Evolutionary conservation across 1,284 basidiomycete genomes (phyloP), one percentile per base, ranked within the genome.

Genomic region (Sanghuangporus sanghuang): DNA sequence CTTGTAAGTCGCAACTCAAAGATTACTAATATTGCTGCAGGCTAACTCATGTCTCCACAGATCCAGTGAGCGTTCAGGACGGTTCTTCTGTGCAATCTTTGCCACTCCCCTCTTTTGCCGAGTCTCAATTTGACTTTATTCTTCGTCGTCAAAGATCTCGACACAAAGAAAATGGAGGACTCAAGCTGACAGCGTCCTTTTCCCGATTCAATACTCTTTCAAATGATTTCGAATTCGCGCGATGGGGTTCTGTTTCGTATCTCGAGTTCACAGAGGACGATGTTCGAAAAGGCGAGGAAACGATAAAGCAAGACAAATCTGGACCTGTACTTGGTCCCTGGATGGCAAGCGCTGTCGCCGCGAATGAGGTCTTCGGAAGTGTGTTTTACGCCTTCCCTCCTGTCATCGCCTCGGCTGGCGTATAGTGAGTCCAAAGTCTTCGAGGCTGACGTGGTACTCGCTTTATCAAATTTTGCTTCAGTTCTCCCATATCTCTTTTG

Each of bases 371-470:
- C 2, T 76, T 87, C 14, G 87, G 89, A 35, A 82, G 86, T 59
- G 83, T 89, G 1, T 89, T 90, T 67, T 90, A 90, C 67, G 81
- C 87, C 0, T 75, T 90, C 44, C 89, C 89, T 12, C 82, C 82
- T 0, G 83, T 90, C 1, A 79, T 86, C 18, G 80, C 78, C 0
- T 81, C 82, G 14, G 79, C 82, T 6, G 80, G 84, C 42, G 76
- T 85, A 42, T 87, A 83, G 84, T 85, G 67, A 62, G 82, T 58
- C 38, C 40, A 32, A n/a, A 27, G 46, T 1, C 57, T 52, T 18
- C n/a, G 52, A 48, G 21, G 59, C 21, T 55, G 50, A 55, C 8
- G 44, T n/a, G 14, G 7, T 46, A 9, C 44, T n/a, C 3, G 2
- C 16, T 16, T n/a, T 46, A n/a, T 14, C 32, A 52, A 64, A 57